Evolutionary conservation across 2,329 filamentous ascomycete genomes (phyloP), one percentile per base, ranked within the genome.

Genomic region (Arthrobotrys pseudoclavata): DNA sequence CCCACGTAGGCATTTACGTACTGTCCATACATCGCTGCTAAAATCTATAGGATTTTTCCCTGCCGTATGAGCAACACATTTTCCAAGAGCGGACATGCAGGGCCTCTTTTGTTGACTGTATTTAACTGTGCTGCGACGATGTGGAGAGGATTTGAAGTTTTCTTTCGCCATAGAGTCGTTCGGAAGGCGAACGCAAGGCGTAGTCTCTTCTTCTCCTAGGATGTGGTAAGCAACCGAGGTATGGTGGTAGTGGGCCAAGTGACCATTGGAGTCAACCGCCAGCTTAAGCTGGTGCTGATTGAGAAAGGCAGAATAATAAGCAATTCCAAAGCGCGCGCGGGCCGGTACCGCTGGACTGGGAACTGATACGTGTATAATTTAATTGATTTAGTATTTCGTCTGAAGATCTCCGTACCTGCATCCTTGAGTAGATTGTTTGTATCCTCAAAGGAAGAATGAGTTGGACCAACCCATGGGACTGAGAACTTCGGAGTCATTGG

Each of bases 181-280:
- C 55, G 55, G 13, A 60, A 63, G 26, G 55, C 53, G 22, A 64
- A 64, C 48, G 64, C 64, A 66, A 55, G 53, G 50, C 40, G 29
- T 37, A 64, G 48, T 13, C 15, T 70, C 13, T 64, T 26, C 42
- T 53, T 53, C n/a, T 50, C 24, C 22, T 69, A 62, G 70, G 70
- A 75, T 47, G 45, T 62, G 70, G 70, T 29, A 69, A 75, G 70
- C n/a, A 40, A 63, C n/a, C 70, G 55, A 69, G 47, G 47, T 47
- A 63, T 62, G 47, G 55, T 64, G 22, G 22, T 12, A 48, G 15
- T 31, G 26, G 37, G 40, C 37, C 42, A 34, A 63, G 60, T 47
- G 42, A 45, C 37, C 24, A 40, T n/a, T 55, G 53, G 31, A 60
- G 53, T 40, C 55, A 60, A 60, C 26, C 12, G 37, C 45, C 22